phyloP scores from a whole-genome alignment of 164 flowering plant species.

The Chimonanthus salicifolius region DNA sequence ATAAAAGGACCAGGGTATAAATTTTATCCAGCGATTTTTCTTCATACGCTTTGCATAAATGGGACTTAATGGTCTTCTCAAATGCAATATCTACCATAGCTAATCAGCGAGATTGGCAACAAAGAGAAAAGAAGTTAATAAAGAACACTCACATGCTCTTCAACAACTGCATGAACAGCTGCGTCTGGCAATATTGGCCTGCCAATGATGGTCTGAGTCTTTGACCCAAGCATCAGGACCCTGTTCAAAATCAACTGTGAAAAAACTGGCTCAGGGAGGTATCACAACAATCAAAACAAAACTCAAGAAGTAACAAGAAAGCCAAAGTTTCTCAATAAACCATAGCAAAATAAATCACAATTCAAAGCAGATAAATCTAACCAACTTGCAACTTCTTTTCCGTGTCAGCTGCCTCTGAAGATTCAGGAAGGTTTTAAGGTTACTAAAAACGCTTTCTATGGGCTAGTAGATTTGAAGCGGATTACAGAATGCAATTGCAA shows the following conservation, averaged over 20 bases:
- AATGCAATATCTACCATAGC: no score
- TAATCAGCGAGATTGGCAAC: neutral
- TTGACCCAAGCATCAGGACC: constrained; percentile 86
- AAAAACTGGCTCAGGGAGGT: neutral
- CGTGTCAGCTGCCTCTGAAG: no score
- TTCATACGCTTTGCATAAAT: no score
- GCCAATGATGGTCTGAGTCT: constrained; percentile 75
- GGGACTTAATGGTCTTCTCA: no score
- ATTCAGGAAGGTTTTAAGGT: no score
- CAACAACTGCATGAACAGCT: constrained; percentile 88
- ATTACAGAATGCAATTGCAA: no score
- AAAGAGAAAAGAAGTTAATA: neutral
- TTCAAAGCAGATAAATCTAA: neutral
- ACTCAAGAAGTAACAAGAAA: neutral
- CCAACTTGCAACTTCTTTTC: neutral
- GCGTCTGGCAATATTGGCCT: constrained; percentile 81
- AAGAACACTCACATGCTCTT: constrained; percentile 81
- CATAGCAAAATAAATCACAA: neutral
- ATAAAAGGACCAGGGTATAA: no score
- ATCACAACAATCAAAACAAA: neutral
- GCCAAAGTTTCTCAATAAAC: neutral
- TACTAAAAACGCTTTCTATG: no score
- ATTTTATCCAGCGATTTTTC: no score
- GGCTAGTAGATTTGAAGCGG: no score
- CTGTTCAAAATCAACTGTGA: constrained; percentile 81